Conservation (phyloP, 305 asterid species). For the Lippia alba region DNA sequence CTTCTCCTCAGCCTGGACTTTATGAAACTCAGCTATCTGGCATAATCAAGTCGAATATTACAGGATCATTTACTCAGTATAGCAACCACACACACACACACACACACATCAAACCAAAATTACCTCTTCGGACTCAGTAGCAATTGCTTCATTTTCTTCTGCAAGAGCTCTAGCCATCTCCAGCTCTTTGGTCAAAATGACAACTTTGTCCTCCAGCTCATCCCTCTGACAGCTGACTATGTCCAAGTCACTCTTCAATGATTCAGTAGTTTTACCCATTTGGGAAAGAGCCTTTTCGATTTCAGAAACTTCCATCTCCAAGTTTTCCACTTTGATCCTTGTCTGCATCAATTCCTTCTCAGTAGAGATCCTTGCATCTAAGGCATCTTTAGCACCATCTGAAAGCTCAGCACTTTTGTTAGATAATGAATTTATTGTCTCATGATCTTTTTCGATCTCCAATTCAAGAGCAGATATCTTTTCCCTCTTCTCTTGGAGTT, state of each 20-base stretch:
- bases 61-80: constrained; percentile 7
- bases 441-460: constrained; percentile 50
- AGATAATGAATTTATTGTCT: constrained; percentile 53
- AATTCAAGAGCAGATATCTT: constrained; percentile 64
- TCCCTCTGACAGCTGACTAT: constrained; percentile 58
- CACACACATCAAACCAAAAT: constrained; percentile 24
- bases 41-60: constrained; percentile 35
- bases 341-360: constrained; percentile 64
- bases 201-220: constrained; percentile 53
- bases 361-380: constrained; percentile 51
- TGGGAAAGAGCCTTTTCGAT: constrained; percentile 64
- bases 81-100: constrained; percentile 23
- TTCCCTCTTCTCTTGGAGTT: constrained; percentile 59
- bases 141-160: constrained; percentile 72
- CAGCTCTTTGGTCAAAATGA: constrained; percentile 57
- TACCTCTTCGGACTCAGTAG: constrained; percentile 89
- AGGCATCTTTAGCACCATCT: constrained; percentile 52
- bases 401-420: constrained; percentile 59
- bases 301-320: constrained; percentile 67
- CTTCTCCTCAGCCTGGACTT: constrained; percentile 69
- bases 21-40: constrained; percentile 67
- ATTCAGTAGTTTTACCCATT: constrained; percentile 61
- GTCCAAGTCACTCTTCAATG: constrained; percentile 64
- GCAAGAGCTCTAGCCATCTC: constrained; percentile 67
- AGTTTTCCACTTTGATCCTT: constrained; percentile 54